Evolutionary conservation across 2,329 filamentous ascomycete genomes (phyloP).

Genomic region (Claviceps africana): DNA sequence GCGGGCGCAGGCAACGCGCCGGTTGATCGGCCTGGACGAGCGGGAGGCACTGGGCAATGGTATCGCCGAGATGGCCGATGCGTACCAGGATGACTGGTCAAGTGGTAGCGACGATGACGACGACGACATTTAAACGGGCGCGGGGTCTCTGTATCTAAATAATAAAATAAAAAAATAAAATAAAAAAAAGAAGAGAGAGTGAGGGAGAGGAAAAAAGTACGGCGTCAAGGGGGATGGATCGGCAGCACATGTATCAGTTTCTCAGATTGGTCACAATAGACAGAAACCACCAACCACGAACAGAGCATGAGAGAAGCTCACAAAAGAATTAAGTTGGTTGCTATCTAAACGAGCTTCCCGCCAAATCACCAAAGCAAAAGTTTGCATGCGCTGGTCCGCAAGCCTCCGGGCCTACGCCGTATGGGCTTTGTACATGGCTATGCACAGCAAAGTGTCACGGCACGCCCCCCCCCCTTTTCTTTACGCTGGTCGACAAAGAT

Average conservation of each 20-base stretch:
- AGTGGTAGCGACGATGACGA: slow-evolving; percentile 61
- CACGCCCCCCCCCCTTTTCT: neutral
- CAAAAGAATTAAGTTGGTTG: neutral
- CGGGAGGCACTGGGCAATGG: slow-evolving; percentile 72
- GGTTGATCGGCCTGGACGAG: slow-evolving; percentile 58
- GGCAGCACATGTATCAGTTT: neutral
- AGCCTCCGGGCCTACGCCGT: neutral
- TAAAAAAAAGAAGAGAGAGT: neutral
- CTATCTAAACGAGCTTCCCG: neutral
- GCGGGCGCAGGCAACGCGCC: slow-evolving; percentile 46
- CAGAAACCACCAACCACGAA: neutral
- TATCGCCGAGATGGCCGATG: slow-evolving; percentile 69
- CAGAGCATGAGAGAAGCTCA: neutral
- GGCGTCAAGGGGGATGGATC: too few species aligned
- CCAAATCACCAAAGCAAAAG: neutral
- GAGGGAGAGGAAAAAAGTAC: too few species aligned
- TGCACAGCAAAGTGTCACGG: neutral
- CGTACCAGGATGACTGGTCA: slow-evolving; percentile 79
- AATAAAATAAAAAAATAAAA: neutral
- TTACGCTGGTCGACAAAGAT: neutral
- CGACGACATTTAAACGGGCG: slow-evolving; percentile 31
- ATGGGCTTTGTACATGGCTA: neutral
- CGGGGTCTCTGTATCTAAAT: neutral
- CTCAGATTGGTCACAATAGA: neutral
- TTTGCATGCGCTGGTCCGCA: neutral